phyloP scores from a whole-genome alignment of 768 basidiomycete genomes.

The Serendipita vermifera region DNA sequence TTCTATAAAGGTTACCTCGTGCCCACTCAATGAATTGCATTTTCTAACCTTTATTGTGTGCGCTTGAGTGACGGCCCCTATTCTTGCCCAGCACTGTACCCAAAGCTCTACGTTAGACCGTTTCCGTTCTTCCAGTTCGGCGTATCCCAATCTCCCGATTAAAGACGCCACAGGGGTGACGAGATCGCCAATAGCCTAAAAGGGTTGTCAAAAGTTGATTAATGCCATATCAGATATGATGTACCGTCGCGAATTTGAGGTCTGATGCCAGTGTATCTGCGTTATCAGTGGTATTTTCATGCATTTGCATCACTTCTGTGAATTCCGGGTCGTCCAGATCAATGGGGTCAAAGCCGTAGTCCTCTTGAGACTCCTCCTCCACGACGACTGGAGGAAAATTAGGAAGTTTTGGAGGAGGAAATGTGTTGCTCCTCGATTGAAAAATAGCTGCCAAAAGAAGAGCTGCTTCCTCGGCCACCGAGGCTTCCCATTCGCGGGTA shows the following conservation, averaged over 20 bases:
- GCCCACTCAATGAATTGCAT: neutral
- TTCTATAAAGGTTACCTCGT: neutral
- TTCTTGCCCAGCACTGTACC: neutral
- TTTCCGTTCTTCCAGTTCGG: neutral
- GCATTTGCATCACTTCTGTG: neutral
- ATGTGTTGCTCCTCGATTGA: neutral
- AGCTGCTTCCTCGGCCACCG: no score
- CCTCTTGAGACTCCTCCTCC: conserved; percentile 8
- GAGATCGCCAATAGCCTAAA: neutral
- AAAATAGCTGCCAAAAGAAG: neutral
- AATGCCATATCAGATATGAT: neutral
- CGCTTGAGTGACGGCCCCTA: neutral
- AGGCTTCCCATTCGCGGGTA: no score
- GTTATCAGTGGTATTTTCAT: neutral
- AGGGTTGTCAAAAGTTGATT: no score
- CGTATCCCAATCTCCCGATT: neutral
- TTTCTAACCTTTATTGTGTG: neutral
- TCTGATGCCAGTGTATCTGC: neutral
- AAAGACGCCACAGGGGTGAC: neutral
- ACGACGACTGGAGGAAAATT: neutral
- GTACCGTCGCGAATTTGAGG: neutral
- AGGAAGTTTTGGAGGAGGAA: neutral
- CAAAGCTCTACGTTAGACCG: neutral
- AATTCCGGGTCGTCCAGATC: neutral
- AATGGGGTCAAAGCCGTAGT: conserved; percentile 4